phyloP scores from a whole-genome alignment of 1,139 yeast genomes.

The Diutina pseudorugosa region DNA sequence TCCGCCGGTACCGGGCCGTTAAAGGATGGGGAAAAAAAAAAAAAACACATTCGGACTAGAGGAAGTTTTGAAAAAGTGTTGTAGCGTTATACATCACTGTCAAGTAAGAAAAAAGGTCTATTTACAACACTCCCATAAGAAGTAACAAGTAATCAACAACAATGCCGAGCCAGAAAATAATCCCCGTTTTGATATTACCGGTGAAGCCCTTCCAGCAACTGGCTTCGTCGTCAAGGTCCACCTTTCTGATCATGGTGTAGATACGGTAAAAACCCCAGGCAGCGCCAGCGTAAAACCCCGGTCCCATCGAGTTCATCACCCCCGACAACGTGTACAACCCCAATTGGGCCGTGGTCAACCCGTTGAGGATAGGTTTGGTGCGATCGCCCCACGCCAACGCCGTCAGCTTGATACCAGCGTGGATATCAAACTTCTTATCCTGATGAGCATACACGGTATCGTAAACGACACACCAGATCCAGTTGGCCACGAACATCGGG shows the following conservation, averaged over 20 bases:
- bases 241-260: constrained; percentile 51
- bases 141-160: constrained; percentile 56
- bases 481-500: constrained; percentile 67
- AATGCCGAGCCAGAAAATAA: constrained; percentile 66
- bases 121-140: constrained; percentile 29
- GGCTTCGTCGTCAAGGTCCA: constrained; percentile 65
- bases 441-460: constrained; percentile 98
- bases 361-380: constrained; percentile 57
- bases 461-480: constrained; percentile 89
- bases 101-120: too few relatives aligned
- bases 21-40: too few relatives aligned
- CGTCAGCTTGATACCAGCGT: constrained; percentile 89
- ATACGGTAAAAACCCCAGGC: constrained; percentile 60
- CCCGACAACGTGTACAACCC: constrained; percentile 62
- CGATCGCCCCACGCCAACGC: constrained; percentile 87
- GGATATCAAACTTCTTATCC: constrained; percentile 76
- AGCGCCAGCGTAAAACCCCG: constrained; percentile 62
- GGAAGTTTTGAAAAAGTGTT: too few relatives aligned
- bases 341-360: constrained; percentile 56
- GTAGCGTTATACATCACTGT: too few relatives aligned
- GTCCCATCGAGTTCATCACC: constrained; percentile 71
- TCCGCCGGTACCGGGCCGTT: not conserved
- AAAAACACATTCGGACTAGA: too few relatives aligned
- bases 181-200: constrained; percentile 72
- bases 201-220: constrained; percentile 77